These are phyloP conservation scores for Glomus cerebriforme DNA, from an alignment of 192 early-diverging fungal species.

Conservation along the genomic window DNA sequence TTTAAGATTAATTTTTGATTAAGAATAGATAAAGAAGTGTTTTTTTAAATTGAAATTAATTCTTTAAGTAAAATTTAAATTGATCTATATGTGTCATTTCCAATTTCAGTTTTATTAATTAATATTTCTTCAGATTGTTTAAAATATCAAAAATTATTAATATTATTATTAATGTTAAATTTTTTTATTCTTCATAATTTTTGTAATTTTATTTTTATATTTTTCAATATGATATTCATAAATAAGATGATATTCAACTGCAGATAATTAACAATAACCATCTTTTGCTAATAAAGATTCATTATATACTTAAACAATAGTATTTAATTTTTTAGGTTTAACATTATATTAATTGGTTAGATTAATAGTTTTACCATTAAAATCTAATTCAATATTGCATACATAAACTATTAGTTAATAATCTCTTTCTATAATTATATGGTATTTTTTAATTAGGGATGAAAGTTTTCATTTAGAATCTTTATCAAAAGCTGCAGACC, in stretches of 20 bases:
- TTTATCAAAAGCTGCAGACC: not conserved
- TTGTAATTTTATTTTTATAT: not conserved
- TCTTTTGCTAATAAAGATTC: not conserved
- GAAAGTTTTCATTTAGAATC: not conserved
- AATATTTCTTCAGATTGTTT: not conserved
- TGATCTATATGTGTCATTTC: not conserved
- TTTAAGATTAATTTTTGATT: no score
- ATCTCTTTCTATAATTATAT: not conserved
- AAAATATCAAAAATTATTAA: not conserved
- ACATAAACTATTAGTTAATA: not conserved
- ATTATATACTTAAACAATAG: not conserved
- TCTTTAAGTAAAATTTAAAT: not conserved
- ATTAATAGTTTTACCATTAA: not conserved
- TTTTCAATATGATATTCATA: not conserved
- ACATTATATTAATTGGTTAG: not conserved
- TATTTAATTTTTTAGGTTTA: not conserved
- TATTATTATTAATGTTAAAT: not conserved
- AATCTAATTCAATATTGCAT: conserved; percentile 4
- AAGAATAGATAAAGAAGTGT: no score
- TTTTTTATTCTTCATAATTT: not conserved
- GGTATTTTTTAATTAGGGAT: not conserved
- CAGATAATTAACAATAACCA: not conserved
- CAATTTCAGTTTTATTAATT: not conserved
- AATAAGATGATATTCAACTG: not conserved
- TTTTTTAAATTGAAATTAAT: no score